phyloP scores from a whole-genome alignment of 305 asterid species.

The Solanum chacoense region DNA sequence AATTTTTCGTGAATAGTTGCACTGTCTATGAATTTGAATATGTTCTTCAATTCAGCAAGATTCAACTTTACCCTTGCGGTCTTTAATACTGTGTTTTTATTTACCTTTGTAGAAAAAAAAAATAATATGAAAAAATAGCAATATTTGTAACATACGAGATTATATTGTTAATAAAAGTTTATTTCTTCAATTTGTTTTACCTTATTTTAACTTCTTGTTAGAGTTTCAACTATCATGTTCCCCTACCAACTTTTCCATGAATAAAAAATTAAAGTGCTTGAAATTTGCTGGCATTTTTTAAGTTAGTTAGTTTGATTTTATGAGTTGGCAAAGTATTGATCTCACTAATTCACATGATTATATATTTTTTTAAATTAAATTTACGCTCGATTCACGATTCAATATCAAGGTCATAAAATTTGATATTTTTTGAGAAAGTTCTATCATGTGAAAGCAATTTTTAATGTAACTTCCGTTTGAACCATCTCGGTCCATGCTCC shows the following conservation, averaged over 20 bases:
- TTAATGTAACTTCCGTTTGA: no score
- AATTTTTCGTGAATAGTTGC: not conserved
- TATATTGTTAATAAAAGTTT: not conserved
- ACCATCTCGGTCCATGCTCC: not conserved
- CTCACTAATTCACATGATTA: not conserved
- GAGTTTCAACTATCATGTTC: not conserved
- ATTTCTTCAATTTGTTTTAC: not conserved
- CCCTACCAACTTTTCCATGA: not conserved
- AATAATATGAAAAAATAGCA: not conserved
- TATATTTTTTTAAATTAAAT: no score
- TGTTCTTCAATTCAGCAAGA: not conserved
- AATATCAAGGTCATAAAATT: no score
- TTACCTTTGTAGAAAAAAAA: not conserved
- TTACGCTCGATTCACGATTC: not conserved
- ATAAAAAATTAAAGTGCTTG: not conserved
- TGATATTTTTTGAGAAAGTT: no score
- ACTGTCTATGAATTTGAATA: not conserved
- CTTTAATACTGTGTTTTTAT: not conserved
- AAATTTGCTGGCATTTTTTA: not conserved
- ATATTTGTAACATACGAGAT: not conserved
- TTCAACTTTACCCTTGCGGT: not conserved
- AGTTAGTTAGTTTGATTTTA: not conserved
- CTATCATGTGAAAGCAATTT: not conserved
- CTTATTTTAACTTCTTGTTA: not conserved
- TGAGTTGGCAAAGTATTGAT: not conserved